Conservation (phyloP, 352 stramenopile species). For the Globisporangium paroecandrum region DNA sequence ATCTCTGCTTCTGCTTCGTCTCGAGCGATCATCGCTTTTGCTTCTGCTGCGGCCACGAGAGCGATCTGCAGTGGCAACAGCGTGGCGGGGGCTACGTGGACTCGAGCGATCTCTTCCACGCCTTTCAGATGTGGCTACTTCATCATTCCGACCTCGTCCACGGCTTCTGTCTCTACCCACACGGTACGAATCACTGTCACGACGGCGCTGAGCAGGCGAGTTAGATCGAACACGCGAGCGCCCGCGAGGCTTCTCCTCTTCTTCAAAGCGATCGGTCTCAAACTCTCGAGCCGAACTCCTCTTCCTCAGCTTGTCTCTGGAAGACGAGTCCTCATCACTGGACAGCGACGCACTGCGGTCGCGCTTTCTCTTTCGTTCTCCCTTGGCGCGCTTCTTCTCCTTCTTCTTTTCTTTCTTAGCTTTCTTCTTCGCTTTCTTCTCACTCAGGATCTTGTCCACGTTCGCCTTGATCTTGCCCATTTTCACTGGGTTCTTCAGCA, state of each 20-base stretch:
- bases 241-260: background rate
- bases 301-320: background rate
- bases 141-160: background rate
- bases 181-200: background rate
- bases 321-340: background rate
- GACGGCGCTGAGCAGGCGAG: conserved; percentile 1
- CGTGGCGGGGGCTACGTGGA: background rate
- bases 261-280: conserved; percentile 10
- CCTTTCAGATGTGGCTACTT: background rate
- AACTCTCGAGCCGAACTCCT: conserved; percentile 11
- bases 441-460: conserved; percentile 72
- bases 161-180: background rate
- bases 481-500: conserved; percentile 89
- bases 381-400: conserved; percentile 43
- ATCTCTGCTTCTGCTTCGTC: conserved; percentile 4
- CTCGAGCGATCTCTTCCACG: conserved; percentile 2
- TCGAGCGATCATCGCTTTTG: conserved; percentile 1
- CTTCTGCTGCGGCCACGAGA: conserved; percentile 7
- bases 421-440: conserved; percentile 73
- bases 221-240: background rate
- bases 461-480: conserved; percentile 84
- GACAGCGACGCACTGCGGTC: conserved; percentile 19
- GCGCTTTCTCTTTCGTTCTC: conserved; percentile 30
- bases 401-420: conserved; percentile 72
- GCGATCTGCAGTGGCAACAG: background rate